A percentile compares a stretch with the other conserved stretches of the same genome.
These are phyloP conservation scores for Stevia rebaudiana DNA, from an alignment of 140 eudicot genomes.

Conservation along the genomic window DNA sequence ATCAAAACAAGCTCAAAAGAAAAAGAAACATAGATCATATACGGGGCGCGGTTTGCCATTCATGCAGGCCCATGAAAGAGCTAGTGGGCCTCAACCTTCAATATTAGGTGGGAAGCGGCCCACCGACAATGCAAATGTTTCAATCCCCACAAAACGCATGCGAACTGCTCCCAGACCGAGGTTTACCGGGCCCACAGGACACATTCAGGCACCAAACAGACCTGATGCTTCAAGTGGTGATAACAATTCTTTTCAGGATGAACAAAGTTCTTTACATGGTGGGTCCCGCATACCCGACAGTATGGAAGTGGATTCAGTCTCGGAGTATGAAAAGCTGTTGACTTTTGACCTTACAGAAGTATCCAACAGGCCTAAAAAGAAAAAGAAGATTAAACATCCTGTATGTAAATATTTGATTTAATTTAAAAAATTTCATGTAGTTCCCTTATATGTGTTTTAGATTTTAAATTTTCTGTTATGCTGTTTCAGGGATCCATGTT, in stretches of 20 bases:
- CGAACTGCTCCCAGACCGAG: conserved; percentile 89
- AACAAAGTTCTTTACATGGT: conserved; percentile 62
- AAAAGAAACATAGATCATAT: conserved; percentile 48
- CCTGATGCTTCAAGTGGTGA: conserved; percentile 92
- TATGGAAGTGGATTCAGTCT: conserved; percentile 75
- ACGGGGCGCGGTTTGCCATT: conserved; percentile 38
- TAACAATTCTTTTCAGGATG: conserved; percentile 93
- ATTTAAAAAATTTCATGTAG: not conserved
- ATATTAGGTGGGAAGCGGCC: conserved; percentile 59
- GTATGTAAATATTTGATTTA: conserved; percentile 29
- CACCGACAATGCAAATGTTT: conserved; percentile 48
- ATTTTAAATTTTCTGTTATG: not conserved
- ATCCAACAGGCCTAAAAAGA: conserved; percentile 70
- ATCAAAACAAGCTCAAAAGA: conserved; percentile 48
- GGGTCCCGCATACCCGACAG: conserved; percentile 42
- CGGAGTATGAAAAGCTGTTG: conserved; percentile 58
- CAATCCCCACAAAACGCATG: conserved; percentile 84
- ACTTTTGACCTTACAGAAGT: conserved; percentile 56
- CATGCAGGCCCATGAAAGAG: conserved; percentile 49
- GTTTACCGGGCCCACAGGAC: conserved; percentile 54
- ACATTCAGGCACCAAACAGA: conserved; percentile 49
- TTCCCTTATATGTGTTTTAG: not conserved
- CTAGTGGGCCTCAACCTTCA: conserved; percentile 48
- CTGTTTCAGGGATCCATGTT: conserved; percentile 46
- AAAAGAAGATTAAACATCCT: conserved; percentile 78